These are phyloP conservation scores for Eucalyptus decipiens DNA, from an alignment of 345 rosid genomes.

Conservation along the genomic window DNA sequence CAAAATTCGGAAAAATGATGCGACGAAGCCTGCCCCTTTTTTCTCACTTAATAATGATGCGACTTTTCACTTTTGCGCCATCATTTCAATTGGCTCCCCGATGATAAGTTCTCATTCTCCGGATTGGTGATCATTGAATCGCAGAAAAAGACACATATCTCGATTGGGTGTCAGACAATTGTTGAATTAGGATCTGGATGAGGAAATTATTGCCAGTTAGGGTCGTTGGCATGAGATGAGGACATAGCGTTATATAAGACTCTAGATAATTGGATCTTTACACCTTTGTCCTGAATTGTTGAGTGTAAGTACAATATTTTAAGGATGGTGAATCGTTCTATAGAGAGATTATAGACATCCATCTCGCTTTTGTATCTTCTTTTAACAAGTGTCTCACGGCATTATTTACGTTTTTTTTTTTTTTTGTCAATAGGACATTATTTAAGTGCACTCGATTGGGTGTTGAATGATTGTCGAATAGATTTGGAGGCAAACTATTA, in stretches of 20 bases:
- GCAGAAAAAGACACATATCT: background rate
- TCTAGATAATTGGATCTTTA: background rate
- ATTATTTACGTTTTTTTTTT: background rate
- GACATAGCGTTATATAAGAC: background rate
- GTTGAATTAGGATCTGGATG: background rate
- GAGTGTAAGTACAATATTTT: background rate
- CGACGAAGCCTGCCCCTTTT: background rate
- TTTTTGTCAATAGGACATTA: too few relatives aligned
- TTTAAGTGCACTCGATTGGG: background rate
- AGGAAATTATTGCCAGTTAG: background rate
- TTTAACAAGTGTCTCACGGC: too few relatives aligned
- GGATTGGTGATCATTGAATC: background rate
- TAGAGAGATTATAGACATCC: background rate
- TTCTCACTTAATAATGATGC: background rate
- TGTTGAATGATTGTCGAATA: background rate
- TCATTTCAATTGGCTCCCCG: background rate
- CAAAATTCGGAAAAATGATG: background rate
- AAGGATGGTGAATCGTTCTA: fast-evolving
- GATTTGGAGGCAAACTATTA: background rate
- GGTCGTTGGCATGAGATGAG: fast-evolving
- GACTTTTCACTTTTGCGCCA: background rate
- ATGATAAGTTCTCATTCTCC: background rate
- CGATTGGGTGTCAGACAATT: background rate
- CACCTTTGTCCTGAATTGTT: fast-evolving
- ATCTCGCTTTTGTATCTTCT: background rate